These are phyloP conservation scores for Mrakia blollopis DNA, from an alignment of 768 basidiomycete species.

Conservation along the genomic window DNA sequence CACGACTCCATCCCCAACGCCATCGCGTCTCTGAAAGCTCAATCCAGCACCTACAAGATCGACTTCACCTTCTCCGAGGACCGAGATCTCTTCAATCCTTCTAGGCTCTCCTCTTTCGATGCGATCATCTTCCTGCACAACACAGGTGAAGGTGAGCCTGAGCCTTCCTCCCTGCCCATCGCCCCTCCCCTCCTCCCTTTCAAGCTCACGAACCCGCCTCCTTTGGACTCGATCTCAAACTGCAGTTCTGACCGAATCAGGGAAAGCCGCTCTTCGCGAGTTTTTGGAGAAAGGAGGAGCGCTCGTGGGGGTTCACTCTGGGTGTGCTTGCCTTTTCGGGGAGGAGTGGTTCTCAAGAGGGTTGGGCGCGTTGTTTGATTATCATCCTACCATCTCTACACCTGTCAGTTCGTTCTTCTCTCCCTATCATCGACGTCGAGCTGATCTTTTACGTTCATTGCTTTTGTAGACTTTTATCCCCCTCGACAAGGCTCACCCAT, in stretches of 20 bases:
- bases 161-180: too few species aligned
- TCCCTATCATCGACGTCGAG: background rate
- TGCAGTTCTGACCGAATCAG: constrained; percentile 57
- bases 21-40: constrained; percentile 53
- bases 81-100: constrained; percentile 53
- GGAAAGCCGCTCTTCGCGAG: constrained; percentile 58
- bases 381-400: constrained; percentile 61
- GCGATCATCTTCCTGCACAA: constrained; percentile 64
- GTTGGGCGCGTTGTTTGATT: constrained; percentile 65
- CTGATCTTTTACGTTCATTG: background rate
- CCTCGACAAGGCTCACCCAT: constrained; percentile 57
- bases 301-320: constrained; percentile 65
- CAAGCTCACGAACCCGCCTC: background rate
- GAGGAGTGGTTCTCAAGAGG: constrained; percentile 57
- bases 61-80: constrained; percentile 66
- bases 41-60: constrained; percentile 49
- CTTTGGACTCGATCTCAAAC: background rate
- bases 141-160: constrained; percentile 58
- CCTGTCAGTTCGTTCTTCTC: constrained; percentile 49
- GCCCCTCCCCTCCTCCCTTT: too few species aligned
- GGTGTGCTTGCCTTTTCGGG: constrained; percentile 58
- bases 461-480: constrained; percentile 52
- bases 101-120: constrained; percentile 55
- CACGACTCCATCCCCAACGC: constrained; percentile 74
- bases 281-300: constrained; percentile 67